phyloP scores from a whole-genome alignment of 2,329 filamentous ascomycete species.

The Tolypocladium ophioglossoides region DNA sequence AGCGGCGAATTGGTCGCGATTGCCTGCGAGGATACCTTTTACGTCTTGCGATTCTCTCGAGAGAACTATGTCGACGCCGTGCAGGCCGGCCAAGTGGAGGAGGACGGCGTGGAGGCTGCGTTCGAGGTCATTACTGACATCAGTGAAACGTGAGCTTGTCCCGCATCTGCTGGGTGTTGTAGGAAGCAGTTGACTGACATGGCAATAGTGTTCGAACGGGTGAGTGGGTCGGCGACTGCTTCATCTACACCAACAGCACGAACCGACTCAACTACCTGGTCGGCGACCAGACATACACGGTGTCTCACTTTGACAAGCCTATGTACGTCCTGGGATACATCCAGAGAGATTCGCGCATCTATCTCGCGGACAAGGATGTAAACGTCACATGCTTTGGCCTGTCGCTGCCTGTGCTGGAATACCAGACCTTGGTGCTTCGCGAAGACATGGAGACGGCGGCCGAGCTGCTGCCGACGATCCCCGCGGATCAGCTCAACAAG shows the following conservation, averaged over 20 bases:
- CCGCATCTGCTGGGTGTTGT: background rate
- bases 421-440: conserved; percentile 89
- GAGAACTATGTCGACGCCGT: conserved; percentile 80
- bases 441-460: conserved; percentile 87
- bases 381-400: conserved; percentile 82
- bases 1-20: conserved; percentile 87
- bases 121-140: conserved; percentile 96
- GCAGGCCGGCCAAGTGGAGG: conserved; percentile 72
- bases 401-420: conserved; percentile 87
- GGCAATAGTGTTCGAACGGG: conserved; percentile 68
- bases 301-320: conserved; percentile 90
- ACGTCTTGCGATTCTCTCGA: conserved; percentile 83
- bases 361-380: conserved; percentile 93
- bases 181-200: conserved; percentile 11
- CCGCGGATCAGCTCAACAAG: conserved; percentile 92
- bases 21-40: conserved; percentile 91
- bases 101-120: conserved; percentile 87
- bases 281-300: conserved; percentile 93
- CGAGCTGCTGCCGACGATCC: conserved; percentile 74
- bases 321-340: conserved; percentile 96
- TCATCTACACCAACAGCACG: conserved; percentile 95
- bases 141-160: conserved; percentile 59
- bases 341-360: conserved; percentile 87
- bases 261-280: conserved; percentile 97
- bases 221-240: conserved; percentile 97